Percentiles rank a stretch among this genome's conserved stretches.
Conservation (phyloP, 163 green algal genomes). For the Picocystis sp. region DNA sequence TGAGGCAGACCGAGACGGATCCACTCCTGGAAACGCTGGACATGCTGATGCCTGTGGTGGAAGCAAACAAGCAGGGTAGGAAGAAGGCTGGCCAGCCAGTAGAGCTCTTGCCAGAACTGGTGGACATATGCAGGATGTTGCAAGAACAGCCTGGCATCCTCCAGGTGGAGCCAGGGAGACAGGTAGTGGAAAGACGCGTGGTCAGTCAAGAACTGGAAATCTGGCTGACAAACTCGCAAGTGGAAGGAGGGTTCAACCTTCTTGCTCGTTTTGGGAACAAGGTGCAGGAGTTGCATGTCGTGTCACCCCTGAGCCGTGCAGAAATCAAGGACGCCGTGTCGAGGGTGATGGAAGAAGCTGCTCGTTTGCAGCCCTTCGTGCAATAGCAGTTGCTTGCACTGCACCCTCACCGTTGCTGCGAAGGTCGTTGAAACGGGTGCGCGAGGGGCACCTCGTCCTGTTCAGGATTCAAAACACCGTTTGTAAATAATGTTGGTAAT, state of each 20-base stretch:
- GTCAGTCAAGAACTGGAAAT: conserved; percentile 19
- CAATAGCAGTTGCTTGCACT: too few species aligned
- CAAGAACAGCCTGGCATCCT: conserved; percentile 13
- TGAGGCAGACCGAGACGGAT: conserved; percentile 45
- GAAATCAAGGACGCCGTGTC: too few species aligned
- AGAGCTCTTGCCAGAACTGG: conserved; percentile 20
- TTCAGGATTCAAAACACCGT: too few species aligned
- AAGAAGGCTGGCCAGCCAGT: conserved; percentile 2
- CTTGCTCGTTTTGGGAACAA: conserved; percentile 39
- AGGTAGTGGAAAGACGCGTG: conserved; percentile 7
- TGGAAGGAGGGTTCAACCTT: conserved; percentile 43
- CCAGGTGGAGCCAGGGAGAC: conserved; percentile 25
- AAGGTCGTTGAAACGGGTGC: too few species aligned
- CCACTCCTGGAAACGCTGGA: conserved; percentile 48
- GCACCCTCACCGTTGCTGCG: too few species aligned
- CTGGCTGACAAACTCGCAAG: conserved; percentile 13
- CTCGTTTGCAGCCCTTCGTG: too few species aligned
- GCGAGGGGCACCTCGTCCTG: too few species aligned
- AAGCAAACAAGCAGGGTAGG: not conserved
- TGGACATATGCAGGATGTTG: conserved; percentile 19
- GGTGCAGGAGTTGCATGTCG: conserved; percentile 45
- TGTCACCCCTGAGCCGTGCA: conserved; percentile 6
- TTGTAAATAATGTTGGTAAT: too few species aligned
- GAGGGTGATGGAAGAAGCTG: too few species aligned
- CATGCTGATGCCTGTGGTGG: conserved; percentile 27